Conservation (phyloP, 768 basidiomycete genomes). For the Tulasnella sp. region DNA sequence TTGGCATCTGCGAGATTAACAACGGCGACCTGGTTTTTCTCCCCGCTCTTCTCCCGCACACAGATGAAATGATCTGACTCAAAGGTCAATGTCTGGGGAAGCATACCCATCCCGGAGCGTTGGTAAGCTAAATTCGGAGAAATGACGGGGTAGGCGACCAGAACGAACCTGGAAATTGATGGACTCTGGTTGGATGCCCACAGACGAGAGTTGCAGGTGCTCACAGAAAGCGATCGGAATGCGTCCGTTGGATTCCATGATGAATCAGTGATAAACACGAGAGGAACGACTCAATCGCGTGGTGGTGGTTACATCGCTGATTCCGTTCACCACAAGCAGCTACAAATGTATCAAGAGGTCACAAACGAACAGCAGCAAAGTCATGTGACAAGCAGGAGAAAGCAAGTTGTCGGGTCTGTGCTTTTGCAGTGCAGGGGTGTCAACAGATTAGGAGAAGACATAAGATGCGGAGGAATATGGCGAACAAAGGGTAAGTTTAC, state of each 20-base stretch:
- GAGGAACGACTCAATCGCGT: no score
- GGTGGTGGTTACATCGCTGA: no score
- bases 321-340: no score
- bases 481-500: no score
- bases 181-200: slow-evolving; percentile 91
- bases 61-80: slow-evolving; percentile 99
- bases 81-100: slow-evolving; percentile 71
- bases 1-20: slow-evolving; percentile 96
- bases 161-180: slow-evolving; percentile 89
- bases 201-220: slow-evolving; percentile 86
- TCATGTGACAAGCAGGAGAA: no score
- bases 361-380: no score
- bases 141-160: slow-evolving; percentile 7
- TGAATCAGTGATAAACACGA: no score
- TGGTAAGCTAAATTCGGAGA: not conserved
- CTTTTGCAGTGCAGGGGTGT: no score
- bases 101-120: not conserved
- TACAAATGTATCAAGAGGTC: no score
- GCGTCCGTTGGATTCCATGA: slow-evolving; percentile 8
- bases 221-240: slow-evolving; percentile 77
- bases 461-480: no score
- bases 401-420: no score
- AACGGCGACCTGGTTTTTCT: slow-evolving; percentile 96
- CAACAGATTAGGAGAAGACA: no score
- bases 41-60: slow-evolving; percentile 88